Base-by-base conservation (phyloP, 176 grass and related monocot species). In the Alopecurus myosuroides region DNA sequence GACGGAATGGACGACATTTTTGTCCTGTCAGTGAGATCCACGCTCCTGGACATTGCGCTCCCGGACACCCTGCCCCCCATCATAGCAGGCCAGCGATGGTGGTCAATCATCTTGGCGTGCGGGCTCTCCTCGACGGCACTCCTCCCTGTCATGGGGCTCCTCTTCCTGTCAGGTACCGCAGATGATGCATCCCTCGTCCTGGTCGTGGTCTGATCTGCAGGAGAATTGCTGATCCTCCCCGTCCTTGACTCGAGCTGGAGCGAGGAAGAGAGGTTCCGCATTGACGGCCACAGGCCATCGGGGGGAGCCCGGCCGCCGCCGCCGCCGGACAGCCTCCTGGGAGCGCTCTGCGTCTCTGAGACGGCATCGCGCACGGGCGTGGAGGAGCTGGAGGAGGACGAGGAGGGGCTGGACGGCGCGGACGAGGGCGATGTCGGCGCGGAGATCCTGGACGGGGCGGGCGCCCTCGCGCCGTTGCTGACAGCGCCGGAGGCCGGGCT, bases 31-130 rank as follows among this genome's bases (percentile, higher is more conserved):
- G 85, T 87, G 76, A 90, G 87, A 92, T 94, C 90, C 90, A 92
- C 55, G 53, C 90, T 94, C 83, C 76, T 92, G 0, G 92, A 88
- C 89, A 94, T 85, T 33, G 90, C 40, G 55, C 72, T 81, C 58
- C 81, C 72, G 81, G 85, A 86, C 26, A 90, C 77, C 74, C 78
- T 94, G 30, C 93, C 89, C 42, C 89, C 88, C 82, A 81, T 88
- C 93, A 99, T 99, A 53, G 89, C 89, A 78, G 97, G 97, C 97
- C 93, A 99, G 66, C 97, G 88, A 69, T 94, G 91, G 55, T 99
- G 93, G 78, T 99, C 97, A 34, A 94, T 99, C 48, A 92, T 85
- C 80, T 86, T 96, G 14, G 88, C 79, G 85, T 93, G 91, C 19
- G 89, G 70, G 79, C 95, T 95, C 46, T 95, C 91, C 20, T 90